Evolutionary conservation across 2,329 filamentous ascomycete genomes (phyloP), one percentile per base, ranked within the genome.

Genomic region (Penicillium sp.): DNA sequence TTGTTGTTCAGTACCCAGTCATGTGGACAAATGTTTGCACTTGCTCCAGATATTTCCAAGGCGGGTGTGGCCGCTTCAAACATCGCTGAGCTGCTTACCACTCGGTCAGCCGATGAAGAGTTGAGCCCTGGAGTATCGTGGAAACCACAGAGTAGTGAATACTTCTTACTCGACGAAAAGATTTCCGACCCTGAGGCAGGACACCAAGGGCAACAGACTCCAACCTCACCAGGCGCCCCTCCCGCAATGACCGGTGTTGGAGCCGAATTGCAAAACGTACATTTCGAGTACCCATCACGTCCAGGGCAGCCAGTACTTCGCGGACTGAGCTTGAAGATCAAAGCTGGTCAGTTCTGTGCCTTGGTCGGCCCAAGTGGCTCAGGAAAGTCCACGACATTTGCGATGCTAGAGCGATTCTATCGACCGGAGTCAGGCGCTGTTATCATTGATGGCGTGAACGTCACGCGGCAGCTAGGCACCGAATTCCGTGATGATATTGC

Each of bases 1-100:
- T 80, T 91, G 62, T 78, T 92, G 1, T 84, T 91, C 34, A 87
- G 84, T 47, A 87, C 89, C 0, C 86, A 89, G 70, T 78, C 87
- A 3, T 89, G 86, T 75, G 85, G 87, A 1, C 85, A 90, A 62
- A 84, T 91, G 69, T 90, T 91, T 68, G 84, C 84, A 23, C 80
- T 91, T 2, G 87, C 88, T 0, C 88, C 88, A 0, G 88, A 91
- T 57, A 79, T 91, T 12, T 84, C 86, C 1, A 82, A 84, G 46
- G 87, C 88, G 0, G 73, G 79, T 15, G 74, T 79, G 2, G 84
- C 87, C 1, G 82, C 83, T 1, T 79, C 79, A 1, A 77, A 84
- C 29, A 83, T 89, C 40, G 56, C 77, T 18, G 66, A 69, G 39
- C 64, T 81, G 18, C 68, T 71, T 21, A 64, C 59, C n/a, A 63